These are phyloP conservation scores for Bolboschoenus planiculmis DNA, from an alignment of 176 grass and related monocot species.

Conservation along the genomic window DNA sequence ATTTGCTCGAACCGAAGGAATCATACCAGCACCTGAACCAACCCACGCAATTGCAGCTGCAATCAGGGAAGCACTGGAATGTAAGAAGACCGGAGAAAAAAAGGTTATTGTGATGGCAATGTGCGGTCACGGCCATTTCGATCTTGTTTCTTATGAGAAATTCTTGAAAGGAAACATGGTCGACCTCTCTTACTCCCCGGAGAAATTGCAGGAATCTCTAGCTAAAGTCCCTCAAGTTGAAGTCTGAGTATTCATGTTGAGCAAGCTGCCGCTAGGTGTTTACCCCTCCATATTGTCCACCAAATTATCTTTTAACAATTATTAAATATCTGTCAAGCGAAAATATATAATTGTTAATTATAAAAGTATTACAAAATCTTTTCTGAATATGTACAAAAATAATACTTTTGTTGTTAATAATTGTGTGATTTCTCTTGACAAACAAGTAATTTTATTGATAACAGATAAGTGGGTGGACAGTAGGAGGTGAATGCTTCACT, in stretches of 20 bases:
- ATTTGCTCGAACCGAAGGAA: constrained; percentile 85
- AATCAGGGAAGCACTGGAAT: constrained; percentile 81
- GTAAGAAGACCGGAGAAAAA: constrained; percentile 74
- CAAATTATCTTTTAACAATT: background rate
- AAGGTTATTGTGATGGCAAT: constrained; percentile 96
- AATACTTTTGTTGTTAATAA: background rate
- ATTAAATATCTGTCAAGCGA: background rate
- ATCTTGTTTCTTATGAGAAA: constrained; percentile 68
- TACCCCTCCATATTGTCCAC: background rate
- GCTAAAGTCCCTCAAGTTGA: constrained; percentile 47
- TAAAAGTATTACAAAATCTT: background rate
- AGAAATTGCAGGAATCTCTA: constrained; percentile 61
- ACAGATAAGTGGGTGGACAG: too few species aligned
- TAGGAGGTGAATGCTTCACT: background rate
- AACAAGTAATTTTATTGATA: background rate
- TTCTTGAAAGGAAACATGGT: constrained; percentile 81
- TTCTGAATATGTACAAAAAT: background rate
- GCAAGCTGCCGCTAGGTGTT: background rate
- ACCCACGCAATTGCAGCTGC: constrained; percentile 85
- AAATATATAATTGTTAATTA: background rate
- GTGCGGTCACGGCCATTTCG: constrained; percentile 97
- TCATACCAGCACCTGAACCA: constrained; percentile 93
- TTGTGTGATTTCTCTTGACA: background rate
- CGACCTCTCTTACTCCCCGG: constrained; percentile 40
- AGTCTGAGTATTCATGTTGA: background rate